These are phyloP conservation scores for Isoetes taiwanensis DNA, from an alignment of 75 land plant species.

Conservation along the genomic window DNA sequence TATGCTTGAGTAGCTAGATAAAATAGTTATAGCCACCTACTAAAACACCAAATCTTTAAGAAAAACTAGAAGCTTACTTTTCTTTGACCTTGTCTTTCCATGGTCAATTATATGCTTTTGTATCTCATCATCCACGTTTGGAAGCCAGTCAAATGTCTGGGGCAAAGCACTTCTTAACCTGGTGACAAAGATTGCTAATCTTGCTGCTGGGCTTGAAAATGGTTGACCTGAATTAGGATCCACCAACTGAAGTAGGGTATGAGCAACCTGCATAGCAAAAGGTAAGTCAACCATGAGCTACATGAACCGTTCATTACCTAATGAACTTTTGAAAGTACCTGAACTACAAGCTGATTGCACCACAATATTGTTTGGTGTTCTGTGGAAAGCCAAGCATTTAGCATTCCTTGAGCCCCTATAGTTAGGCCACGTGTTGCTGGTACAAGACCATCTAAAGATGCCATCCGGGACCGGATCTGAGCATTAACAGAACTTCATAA, in stretches of 20 bases:
- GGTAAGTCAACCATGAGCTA: background rate
- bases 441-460: conserved; percentile 84
- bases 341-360: conserved; percentile 93
- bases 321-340: conserved; percentile 34
- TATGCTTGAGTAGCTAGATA: too few relatives aligned
- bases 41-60: too few relatives aligned
- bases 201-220: conserved; percentile 33
- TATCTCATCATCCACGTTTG: conserved; percentile 14
- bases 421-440: conserved; percentile 79
- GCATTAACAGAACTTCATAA: too few relatives aligned
- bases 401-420: conserved; percentile 73
- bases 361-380: conserved; percentile 92
- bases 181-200: conserved; percentile 55
- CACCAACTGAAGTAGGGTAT: conserved; percentile 69
- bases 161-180: conserved; percentile 82
- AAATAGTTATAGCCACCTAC: too few relatives aligned
- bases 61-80: too few relatives aligned
- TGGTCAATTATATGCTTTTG: conserved; percentile 6
- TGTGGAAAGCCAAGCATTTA: conserved; percentile 90
- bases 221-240: conserved; percentile 59
- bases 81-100: too few relatives aligned
- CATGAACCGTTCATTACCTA: background rate
- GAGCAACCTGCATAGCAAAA: conserved; percentile 50
- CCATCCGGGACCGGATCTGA: conserved; percentile 75
- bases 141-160: conserved; percentile 48